These are phyloP conservation scores for Ustanciosporium gigantosporum DNA, from an alignment of 1,284 basidiomycete species.

Conservation along the genomic window DNA sequence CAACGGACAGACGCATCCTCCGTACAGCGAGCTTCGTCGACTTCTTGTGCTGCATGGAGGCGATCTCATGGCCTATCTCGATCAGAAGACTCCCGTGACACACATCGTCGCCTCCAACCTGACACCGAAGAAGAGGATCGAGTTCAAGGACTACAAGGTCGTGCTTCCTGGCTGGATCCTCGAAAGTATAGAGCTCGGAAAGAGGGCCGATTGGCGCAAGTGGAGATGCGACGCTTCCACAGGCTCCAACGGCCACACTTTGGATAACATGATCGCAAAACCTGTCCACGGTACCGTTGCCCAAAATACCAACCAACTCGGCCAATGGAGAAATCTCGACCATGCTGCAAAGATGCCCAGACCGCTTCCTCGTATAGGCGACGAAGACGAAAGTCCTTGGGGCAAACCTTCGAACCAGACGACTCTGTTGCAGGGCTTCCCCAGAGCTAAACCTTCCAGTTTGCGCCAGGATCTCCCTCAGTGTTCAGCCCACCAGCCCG, in stretches of 20 bases:
- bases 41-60: constrained; percentile 84
- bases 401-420: constrained; percentile 32
- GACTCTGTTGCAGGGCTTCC: constrained; percentile 24
- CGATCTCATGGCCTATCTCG: constrained; percentile 78
- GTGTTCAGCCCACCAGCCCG: too few species aligned
- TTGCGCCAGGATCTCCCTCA: background rate
- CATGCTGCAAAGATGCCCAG: constrained; percentile 14
- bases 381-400: constrained; percentile 34
- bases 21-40: constrained; percentile 79
- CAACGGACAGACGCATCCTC: constrained; percentile 86
- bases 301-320: background rate
- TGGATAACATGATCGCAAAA: constrained; percentile 25
- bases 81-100: constrained; percentile 70
- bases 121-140: constrained; percentile 82
- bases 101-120: constrained; percentile 88
- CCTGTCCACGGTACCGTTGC: background rate
- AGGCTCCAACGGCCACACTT: constrained; percentile 24
- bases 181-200: constrained; percentile 71
- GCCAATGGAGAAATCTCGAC: constrained; percentile 27
- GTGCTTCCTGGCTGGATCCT: constrained; percentile 84
- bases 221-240: constrained; percentile 41
- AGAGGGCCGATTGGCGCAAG: constrained; percentile 74
- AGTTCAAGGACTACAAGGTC: constrained; percentile 86
- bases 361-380: constrained; percentile 21
- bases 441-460: background rate